Evolutionary conservation across 768 basidiomycete species (phyloP).

Genomic region (Heimioporus sp.): DNA sequence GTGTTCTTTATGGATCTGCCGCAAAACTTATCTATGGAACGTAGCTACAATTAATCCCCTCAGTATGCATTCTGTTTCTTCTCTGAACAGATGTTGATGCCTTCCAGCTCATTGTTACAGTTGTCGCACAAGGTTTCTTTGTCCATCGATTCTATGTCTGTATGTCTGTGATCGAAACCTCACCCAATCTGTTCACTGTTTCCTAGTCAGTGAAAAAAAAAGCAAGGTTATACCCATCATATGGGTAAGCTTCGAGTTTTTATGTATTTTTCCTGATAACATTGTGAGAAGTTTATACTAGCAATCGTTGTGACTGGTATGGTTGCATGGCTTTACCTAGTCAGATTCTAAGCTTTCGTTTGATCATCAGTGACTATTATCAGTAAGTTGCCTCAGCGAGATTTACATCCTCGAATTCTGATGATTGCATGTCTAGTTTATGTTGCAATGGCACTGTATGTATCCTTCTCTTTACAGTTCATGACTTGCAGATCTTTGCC

Average conservation of each 20-base stretch:
- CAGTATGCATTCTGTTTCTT: background rate
- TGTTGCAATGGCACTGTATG: background rate
- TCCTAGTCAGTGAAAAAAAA: background rate
- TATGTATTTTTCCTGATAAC: background rate
- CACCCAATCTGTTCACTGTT: background rate
- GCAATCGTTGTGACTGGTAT: no score
- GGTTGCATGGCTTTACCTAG: no score
- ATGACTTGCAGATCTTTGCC: background rate
- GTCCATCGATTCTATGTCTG: background rate
- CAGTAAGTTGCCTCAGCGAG: background rate
- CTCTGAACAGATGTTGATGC: background rate
- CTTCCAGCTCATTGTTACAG: background rate
- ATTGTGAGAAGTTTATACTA: background rate
- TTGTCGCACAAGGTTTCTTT: background rate
- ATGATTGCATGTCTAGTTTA: background rate
- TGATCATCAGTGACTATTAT: background rate
- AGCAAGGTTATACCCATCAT: background rate
- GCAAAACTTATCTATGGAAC: background rate
- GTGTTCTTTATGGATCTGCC: no score
- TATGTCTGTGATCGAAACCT: background rate
- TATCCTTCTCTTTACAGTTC: background rate
- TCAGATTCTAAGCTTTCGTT: background rate
- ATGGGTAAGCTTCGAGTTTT: background rate
- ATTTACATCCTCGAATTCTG: background rate
- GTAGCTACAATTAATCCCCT: background rate